phyloP scores from a whole-genome alignment of 2,329 filamentous ascomycete genomes.

The Cladosporium austrohemisphaericum region DNA sequence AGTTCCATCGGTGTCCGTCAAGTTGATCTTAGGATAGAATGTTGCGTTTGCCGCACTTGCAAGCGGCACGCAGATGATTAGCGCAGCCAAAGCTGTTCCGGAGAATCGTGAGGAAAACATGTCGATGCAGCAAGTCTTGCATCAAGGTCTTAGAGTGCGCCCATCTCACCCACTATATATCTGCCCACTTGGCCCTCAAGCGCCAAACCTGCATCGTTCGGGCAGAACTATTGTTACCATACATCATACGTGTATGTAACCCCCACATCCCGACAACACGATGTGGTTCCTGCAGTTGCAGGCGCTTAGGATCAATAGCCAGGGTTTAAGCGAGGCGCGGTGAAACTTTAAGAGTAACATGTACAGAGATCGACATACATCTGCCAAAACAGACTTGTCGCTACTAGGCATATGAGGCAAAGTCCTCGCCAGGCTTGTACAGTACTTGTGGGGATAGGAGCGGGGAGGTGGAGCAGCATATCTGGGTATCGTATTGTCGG shows the following conservation, averaged over 20 bases:
- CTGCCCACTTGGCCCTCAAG: neutral
- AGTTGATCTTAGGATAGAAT: conserved; percentile 27
- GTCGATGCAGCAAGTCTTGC: neutral
- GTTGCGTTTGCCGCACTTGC: conserved; percentile 18
- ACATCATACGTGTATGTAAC: too few species aligned
- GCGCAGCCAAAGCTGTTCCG: neutral
- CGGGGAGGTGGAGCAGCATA: neutral
- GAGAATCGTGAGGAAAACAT: neutral
- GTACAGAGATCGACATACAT: neutral
- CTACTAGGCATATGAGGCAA: neutral
- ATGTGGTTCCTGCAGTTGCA: too few species aligned
- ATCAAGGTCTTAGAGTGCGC: neutral
- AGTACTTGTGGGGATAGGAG: neutral
- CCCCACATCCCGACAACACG: conserved; percentile 1
- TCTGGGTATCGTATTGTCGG: too few species aligned
- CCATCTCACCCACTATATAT: neutral
- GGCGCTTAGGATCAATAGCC: too few species aligned
- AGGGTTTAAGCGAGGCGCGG: too few species aligned
- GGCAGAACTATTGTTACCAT: too few species aligned
- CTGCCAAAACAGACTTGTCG: too few species aligned
- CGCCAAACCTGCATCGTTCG: too few species aligned
- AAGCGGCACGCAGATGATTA: neutral
- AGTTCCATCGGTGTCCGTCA: conserved; percentile 38
- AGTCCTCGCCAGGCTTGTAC: too few species aligned
- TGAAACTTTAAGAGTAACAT: conserved; percentile 7